These are phyloP conservation scores for Polytrichum formosum DNA, from an alignment of 225 moss, liverwort and hornwort genomes.

Conservation along the genomic window DNA sequence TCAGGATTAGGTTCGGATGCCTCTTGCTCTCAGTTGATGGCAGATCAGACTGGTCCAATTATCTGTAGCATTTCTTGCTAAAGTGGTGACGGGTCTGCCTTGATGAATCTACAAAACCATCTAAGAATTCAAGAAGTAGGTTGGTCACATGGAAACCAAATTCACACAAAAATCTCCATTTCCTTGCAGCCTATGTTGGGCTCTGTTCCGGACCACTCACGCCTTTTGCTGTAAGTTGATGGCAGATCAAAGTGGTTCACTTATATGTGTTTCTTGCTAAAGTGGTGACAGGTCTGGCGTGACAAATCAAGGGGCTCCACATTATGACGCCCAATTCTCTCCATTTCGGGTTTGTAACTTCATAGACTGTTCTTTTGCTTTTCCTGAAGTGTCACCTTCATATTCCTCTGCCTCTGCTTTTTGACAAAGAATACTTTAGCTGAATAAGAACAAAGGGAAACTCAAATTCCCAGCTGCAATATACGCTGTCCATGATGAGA, in stretches of 20 bases:
- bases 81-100: neutral
- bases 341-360: slow-evolving; percentile 26
- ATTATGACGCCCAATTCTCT: slow-evolving; percentile 20
- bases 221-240: slow-evolving; percentile 1
- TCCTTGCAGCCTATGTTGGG: slow-evolving; percentile 56
- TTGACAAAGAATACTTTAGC: slow-evolving; percentile 1
- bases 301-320: slow-evolving; percentile 25
- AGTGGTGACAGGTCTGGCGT: neutral
- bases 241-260: too few relatives aligned
- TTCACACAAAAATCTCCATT: neutral
- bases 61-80: neutral
- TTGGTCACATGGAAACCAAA: neutral
- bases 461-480: too few relatives aligned
- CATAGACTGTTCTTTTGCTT: slow-evolving; percentile 23
- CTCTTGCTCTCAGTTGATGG: too few relatives aligned
- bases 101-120: neutral
- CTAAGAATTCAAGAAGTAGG: neutral
- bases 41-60: too few relatives aligned
- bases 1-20: slow-evolving; percentile 11
- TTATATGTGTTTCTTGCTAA: neutral
- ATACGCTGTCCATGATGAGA: too few relatives aligned
- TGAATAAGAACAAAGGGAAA: neutral
- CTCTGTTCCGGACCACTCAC: slow-evolving; percentile 58
- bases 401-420: slow-evolving; percentile 46
- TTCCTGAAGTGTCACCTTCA: slow-evolving; percentile 25